Base-by-base conservation (phyloP, 805 yeast species). In the Metschnikowia lochheadii region DNA sequence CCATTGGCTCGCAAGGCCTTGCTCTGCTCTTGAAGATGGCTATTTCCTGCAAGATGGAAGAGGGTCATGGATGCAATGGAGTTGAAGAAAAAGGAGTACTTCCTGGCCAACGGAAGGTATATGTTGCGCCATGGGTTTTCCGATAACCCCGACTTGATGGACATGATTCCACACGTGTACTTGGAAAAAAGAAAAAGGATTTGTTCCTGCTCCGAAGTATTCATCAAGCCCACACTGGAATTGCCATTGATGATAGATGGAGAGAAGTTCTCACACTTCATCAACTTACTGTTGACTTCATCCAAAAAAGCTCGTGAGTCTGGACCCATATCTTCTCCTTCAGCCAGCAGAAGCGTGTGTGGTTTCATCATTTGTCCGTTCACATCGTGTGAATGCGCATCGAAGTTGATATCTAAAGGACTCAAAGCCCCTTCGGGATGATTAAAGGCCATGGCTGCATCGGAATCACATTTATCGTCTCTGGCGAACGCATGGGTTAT, bases 121-220 rank as follows among this genome's bases (percentile, higher is more conserved):
- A 78, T 58, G 7, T 76, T 72, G 46, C 85, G 65, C 89, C 89
- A 84, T 6, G 89, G 89, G 57, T 84, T 84, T 53, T 83, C 87
- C 2, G 77, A 65, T 0, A 81, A 81, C 0, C 87, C 87, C 54
- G 82, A 79, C 55, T 80, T 82, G 49, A 84, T 81, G 5, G 86
- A 80, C 79, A 84, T 74, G 47, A 84, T 71, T 23, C 68, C 62
- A 44, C 74, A 70, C 1, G 76, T 72, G 53, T 70, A 70, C 21
- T 63, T 61, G 1, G 71, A 63, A 48, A 67, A 72, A 31, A 72
- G 55, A 41, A 61, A 63, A 17, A 72, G 49, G 33, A 72, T 67
- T 40, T 71, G 76, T 47, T 68, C 72, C 20, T 64, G 65, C 48
- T 70, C 75, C 2, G 70, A 61, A 1, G 70, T 53, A 6, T 57